phyloP scores from a whole-genome alignment of 2,329 filamentous ascomycete genomes.

The Trichoderma koningiopsis region DNA sequence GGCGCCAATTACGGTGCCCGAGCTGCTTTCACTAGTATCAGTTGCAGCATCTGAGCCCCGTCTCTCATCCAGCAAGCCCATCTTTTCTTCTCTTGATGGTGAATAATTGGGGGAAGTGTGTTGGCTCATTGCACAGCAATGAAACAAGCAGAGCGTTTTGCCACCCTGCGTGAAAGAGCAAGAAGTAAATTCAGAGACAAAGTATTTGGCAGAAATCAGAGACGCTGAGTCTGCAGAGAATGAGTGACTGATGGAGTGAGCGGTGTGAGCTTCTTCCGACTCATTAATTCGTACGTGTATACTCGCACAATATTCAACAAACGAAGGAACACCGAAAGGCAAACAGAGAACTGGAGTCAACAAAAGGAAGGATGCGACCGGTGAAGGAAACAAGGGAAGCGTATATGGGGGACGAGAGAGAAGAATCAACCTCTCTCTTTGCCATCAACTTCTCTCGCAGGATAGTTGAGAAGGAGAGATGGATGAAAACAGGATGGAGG shows the following conservation, averaged over 20 bases:
- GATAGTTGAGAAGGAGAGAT: constrained; percentile 1
- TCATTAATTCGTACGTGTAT: constrained; percentile 3
- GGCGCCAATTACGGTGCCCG: constrained; percentile 14
- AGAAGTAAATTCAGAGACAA: background rate
- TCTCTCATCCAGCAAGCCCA: constrained; percentile 47
- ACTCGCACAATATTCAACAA: background rate
- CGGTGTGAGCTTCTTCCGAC: background rate
- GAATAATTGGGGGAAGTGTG: constrained; percentile 40
- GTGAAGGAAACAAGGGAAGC: background rate
- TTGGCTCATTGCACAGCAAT: constrained; percentile 45
- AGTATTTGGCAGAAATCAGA: background rate
- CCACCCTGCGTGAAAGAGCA: background rate
- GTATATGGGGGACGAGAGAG: background rate
- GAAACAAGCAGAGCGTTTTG: constrained; percentile 1
- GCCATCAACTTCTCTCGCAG: background rate
- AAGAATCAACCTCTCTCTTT: constrained; percentile 4
- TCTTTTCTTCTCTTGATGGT: constrained; percentile 48
- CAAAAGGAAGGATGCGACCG: background rate
- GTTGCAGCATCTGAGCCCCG: constrained; percentile 50
- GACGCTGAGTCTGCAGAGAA: background rate
- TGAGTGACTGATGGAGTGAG: background rate
- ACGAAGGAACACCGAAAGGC: constrained; percentile 13
- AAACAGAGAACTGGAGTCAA: background rate
- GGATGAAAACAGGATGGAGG: background rate
- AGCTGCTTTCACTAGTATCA: constrained; percentile 38